Conservation (phyloP, 805 yeast genomes). For the Candida methanosorbosa region DNA sequence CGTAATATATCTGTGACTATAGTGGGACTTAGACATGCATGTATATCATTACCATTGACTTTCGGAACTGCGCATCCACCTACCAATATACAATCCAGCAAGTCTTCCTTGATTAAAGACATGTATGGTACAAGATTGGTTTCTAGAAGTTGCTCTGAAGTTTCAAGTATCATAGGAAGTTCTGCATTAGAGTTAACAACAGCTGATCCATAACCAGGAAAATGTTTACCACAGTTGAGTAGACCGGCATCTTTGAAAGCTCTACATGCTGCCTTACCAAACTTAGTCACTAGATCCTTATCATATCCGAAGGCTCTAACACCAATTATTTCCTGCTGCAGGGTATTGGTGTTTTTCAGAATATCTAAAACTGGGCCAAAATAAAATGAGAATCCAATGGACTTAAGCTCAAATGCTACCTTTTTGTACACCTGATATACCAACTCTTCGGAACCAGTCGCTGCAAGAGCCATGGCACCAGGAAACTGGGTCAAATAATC, state of each 20-base stretch:
- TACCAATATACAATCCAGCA: conserved; percentile 47
- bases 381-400: conserved; percentile 46
- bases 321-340: conserved; percentile 43
- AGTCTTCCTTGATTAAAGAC: conserved; percentile 32
- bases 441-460: conserved; percentile 39
- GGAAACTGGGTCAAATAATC: conserved; percentile 48
- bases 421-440: conserved; percentile 47
- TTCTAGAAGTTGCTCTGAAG: conserved; percentile 40
- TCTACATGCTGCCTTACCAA: conserved; percentile 38
- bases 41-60: conserved; percentile 44
- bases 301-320: conserved; percentile 49
- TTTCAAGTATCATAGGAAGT: conserved; percentile 49
- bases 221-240: conserved; percentile 50
- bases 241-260: conserved; percentile 49
- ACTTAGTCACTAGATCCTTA: conserved; percentile 40
- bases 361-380: conserved; percentile 52
- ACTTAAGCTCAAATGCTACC: conserved; percentile 39
- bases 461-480: conserved; percentile 57
- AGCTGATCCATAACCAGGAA: conserved; percentile 59
- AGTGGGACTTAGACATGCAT: conserved; percentile 45
- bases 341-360: conserved; percentile 29
- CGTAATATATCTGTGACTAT: conserved; percentile 37
- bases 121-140: conserved; percentile 44
- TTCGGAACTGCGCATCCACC: conserved; percentile 61
- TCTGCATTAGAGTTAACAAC: conserved; percentile 48